Conservation (phyloP, 139 green algal species). For the Edaphochlamys debaryana region DNA sequence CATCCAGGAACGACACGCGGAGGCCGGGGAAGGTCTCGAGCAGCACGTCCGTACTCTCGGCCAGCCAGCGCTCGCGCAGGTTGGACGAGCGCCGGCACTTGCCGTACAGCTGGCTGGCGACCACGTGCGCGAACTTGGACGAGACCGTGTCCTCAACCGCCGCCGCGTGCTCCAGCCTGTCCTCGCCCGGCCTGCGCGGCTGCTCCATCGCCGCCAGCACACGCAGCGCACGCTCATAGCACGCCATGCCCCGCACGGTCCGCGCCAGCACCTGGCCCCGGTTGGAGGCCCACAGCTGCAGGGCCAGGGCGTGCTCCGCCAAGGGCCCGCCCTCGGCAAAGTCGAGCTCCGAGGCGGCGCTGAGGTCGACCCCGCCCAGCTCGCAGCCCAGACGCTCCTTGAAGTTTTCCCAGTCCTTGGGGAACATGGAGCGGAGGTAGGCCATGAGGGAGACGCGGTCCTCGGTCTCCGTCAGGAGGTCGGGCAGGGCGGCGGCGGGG, state of each 20-base stretch:
- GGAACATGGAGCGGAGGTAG: slow-evolving; percentile 47
- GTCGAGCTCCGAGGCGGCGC: neutral
- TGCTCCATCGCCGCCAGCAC: slow-evolving; percentile 36
- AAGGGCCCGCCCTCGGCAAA: slow-evolving; percentile 21
- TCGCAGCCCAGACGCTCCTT: slow-evolving; percentile 19
- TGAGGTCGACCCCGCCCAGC: slow-evolving; percentile 1
- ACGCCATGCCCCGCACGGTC: slow-evolving; percentile 82
- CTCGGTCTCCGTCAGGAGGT: slow-evolving; percentile 53
- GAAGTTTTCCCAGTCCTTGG: slow-evolving; percentile 39
- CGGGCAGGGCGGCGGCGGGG: neutral
- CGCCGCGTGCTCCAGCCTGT: neutral
- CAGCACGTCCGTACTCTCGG: slow-evolving; percentile 41
- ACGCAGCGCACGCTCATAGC: slow-evolving; percentile 68
- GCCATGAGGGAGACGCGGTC: slow-evolving; percentile 50
- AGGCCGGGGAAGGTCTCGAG: slow-evolving; percentile 32
- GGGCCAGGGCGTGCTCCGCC: slow-evolving; percentile 12
- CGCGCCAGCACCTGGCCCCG: slow-evolving; percentile 83
- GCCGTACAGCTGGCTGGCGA: slow-evolving; percentile 71
- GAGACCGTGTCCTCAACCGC: slow-evolving; percentile 62
- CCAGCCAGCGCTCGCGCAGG: slow-evolving; percentile 34
- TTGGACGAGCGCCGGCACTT: slow-evolving; percentile 9
- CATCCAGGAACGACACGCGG: slow-evolving; percentile 35
- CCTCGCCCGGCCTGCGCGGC: neutral
- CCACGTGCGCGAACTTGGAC: slow-evolving; percentile 82
- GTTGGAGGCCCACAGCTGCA: slow-evolving; percentile 54